Evolutionary conservation across 768 basidiomycete genomes (phyloP).

Genomic region (Suillus subluteus): DNA sequence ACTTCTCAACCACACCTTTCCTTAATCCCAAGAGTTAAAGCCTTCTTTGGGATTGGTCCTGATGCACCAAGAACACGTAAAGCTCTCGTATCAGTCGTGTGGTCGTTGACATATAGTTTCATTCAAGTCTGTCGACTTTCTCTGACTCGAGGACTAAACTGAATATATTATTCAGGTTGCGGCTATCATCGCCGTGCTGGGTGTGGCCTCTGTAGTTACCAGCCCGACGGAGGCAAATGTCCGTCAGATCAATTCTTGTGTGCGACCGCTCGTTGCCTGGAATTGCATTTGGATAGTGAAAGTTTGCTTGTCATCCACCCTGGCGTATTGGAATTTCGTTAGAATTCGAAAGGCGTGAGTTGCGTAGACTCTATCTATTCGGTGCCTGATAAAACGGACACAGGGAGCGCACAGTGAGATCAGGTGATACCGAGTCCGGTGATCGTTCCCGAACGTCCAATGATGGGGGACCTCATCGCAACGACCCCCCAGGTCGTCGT

Average conservation of each 20-base stretch:
- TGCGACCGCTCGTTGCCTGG: conserved; percentile 69
- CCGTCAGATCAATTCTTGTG: conserved; percentile 67
- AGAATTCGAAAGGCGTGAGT: conserved; percentile 39
- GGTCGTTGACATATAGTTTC: conserved; percentile 52
- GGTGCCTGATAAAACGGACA: conserved; percentile 17
- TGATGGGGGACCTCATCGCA: conserved; percentile 14
- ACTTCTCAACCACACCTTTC: conserved; percentile 17
- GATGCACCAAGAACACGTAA: conserved; percentile 54
- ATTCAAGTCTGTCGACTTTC: conserved; percentile 48
- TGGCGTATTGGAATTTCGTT: conserved; percentile 61
- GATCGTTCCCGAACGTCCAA: conserved; percentile 27
- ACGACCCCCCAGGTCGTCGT: conserved; percentile 20
- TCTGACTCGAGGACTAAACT: neutral
- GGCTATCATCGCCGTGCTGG: conserved; percentile 53
- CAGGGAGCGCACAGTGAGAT: conserved; percentile 28
- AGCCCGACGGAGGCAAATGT: conserved; percentile 45
- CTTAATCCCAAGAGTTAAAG: conserved; percentile 31
- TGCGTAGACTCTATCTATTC: neutral
- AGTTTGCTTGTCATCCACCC: conserved; percentile 47
- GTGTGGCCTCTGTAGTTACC: conserved; percentile 46
- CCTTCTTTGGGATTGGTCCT: conserved; percentile 57
- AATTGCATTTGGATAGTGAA: conserved; percentile 65
- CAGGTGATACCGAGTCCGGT: conserved; percentile 29
- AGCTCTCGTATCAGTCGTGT: conserved; percentile 54
- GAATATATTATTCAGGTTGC: conserved; percentile 45